Conservation (phyloP, 1,139 yeast species). For the Insectozyma bohioensis region DNA sequence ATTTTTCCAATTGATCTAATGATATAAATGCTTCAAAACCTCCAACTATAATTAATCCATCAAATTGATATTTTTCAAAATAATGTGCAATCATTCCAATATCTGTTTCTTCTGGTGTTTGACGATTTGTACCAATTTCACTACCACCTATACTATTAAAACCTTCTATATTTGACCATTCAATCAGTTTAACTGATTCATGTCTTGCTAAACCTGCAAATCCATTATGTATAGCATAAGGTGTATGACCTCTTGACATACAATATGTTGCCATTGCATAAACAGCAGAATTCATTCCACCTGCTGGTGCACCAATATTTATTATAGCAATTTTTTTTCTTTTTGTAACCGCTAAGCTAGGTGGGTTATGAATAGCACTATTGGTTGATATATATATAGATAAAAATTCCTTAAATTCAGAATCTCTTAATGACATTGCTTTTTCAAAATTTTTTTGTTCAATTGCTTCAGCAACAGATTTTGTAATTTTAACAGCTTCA, state of each 20-base stretch:
- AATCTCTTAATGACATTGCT: conserved; percentile 68
- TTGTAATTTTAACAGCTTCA: conserved; percentile 70
- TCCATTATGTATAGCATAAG: conserved; percentile 74
- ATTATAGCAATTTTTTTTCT: conserved; percentile 68
- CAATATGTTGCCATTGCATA: conserved; percentile 74
- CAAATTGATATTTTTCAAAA: conserved; percentile 69
- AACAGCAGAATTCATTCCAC: conserved; percentile 78
- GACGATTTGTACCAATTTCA: conserved; percentile 78
- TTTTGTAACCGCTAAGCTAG: conserved; percentile 52
- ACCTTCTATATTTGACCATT: conserved; percentile 70
- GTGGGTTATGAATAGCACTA: conserved; percentile 61
- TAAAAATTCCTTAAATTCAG: conserved; percentile 69
- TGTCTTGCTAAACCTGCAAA: conserved; percentile 76
- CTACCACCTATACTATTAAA: conserved; percentile 81
- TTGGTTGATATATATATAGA: conserved; percentile 60
- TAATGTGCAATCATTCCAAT: conserved; percentile 75
- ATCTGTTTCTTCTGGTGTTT: conserved; percentile 65
- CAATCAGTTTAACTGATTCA: conserved; percentile 60
- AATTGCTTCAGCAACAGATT: conserved; percentile 68
- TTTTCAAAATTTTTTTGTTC: conserved; percentile 58
- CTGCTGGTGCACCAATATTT: conserved; percentile 83
- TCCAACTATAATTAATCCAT: conserved; percentile 73
- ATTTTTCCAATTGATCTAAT: conserved; percentile 62
- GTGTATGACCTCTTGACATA: conserved; percentile 72
- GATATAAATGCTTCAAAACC: conserved; percentile 80